phyloP scores from a whole-genome alignment of 1,284 basidiomycete genomes.

The Sanghuangporus sanghuang region DNA sequence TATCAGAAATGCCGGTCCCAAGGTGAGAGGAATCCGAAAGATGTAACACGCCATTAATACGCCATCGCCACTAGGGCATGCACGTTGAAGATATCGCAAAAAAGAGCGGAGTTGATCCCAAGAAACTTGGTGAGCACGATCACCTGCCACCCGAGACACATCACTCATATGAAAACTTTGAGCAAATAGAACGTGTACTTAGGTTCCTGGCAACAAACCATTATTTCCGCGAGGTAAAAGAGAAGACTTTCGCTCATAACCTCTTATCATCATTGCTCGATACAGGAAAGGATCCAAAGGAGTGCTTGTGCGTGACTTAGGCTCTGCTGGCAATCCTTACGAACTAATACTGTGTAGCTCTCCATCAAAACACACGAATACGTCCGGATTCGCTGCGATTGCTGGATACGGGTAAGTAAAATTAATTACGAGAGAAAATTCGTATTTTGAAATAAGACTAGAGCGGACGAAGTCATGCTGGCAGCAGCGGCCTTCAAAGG shows the following conservation, averaged over 20 bases:
- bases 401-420: conserved; percentile 5
- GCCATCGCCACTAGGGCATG: conserved; percentile 20
- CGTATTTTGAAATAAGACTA: not conserved
- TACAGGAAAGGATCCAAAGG: conserved; percentile 23
- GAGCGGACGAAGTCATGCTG: conserved; percentile 20
- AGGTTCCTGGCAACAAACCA: conserved; percentile 22
- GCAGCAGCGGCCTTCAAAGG: conserved; percentile 17
- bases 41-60: not conserved
- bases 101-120: conserved; percentile 19
- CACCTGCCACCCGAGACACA: not conserved
- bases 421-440: not conserved
- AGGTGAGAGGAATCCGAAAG: conserved; percentile 21
- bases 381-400: conserved; percentile 10
- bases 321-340: not conserved
- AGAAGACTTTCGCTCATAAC: conserved; percentile 22
- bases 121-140: conserved; percentile 23
- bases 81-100: conserved; percentile 25
- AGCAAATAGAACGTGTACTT: conserved; percentile 16
- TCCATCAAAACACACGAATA: conserved; percentile 8
- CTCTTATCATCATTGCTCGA: conserved; percentile 24
- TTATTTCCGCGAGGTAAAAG: conserved; percentile 24
- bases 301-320: conserved; percentile 7
- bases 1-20: conserved; percentile 30
- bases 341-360: not conserved
- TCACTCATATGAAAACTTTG: conserved; percentile 18